Evolutionary conservation across 345 rosid genomes (phyloP), one percentile per base, ranked within the genome.

Genomic region (Populus davidiana): DNA sequence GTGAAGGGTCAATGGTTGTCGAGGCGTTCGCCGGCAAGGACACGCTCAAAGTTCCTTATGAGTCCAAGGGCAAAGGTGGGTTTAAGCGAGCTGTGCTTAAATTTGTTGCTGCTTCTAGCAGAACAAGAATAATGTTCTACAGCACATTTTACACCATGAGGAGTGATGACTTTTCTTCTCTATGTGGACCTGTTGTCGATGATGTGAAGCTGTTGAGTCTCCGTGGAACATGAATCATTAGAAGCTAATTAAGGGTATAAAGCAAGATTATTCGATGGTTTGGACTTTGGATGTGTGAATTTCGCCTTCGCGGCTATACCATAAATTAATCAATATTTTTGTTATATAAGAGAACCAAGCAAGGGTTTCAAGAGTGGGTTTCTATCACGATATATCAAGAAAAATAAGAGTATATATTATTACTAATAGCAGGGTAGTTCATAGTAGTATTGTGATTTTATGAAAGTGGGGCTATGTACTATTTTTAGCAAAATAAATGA

Each of bases 181-280:
- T 93, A 0, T 93, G 98, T 63, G 98, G 98, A 17, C 97, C 97
- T 20, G 91, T 93, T 6, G 16, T 93, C 16, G 98, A 93, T 74
- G 95, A 89, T 54, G 88, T 92, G 44, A 90, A 78, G 81, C 81
- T 92, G 36, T 72, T 91, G 41, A 85, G 81, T 21, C 77, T 89
- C 66, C 81, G 86, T 47, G 80, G 43, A 8, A 36, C 83, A 8
- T 18, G 67, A 66, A 7, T 13, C 66, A 6, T 13, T 36, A 39
- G 33, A 25, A 8, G 29, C 27, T 25, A 25, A 50, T 23, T n/a
- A 12, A 29, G 25, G 75, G 35, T 35, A 71, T 8, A 6, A 50
- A 25, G 8, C 67, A 63, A 18, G 1, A 17, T 11, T 27, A 49
- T 21, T 25, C 10, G 16, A 17, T 9, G 72, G 54, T 35, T 39